These are phyloP conservation scores for Entoloma clypeatum DNA, from an alignment of 1,284 basidiomycete genomes.

Conservation along the genomic window DNA sequence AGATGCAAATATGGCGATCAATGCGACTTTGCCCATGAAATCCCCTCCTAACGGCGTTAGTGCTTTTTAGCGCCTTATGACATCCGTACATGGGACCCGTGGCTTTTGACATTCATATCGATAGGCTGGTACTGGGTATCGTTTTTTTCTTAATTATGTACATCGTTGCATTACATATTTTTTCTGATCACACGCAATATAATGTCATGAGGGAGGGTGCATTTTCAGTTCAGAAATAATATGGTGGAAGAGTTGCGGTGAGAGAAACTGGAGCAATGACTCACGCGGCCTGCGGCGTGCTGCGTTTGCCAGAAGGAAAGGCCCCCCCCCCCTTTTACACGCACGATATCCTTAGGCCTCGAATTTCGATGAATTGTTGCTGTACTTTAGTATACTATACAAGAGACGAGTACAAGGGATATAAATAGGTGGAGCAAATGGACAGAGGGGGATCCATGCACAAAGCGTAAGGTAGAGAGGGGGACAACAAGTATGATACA, in stretches of 20 bases:
- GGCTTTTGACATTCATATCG: too few relatives aligned
- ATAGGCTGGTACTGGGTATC: too few relatives aligned
- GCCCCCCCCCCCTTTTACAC: too few relatives aligned
- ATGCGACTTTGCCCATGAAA: slow-evolving; percentile 75
- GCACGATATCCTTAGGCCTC: not conserved
- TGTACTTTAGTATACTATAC: slow-evolving; percentile 24
- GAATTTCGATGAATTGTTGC: slow-evolving; percentile 3
- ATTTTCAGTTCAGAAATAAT: slow-evolving; percentile 5
- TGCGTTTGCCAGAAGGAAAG: too few relatives aligned
- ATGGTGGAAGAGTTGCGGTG: too few relatives aligned
- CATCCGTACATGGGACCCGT: too few relatives aligned
- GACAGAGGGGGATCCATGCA: slow-evolving; percentile 36
- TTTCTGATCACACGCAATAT: too few relatives aligned
- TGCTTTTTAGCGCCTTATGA: not conserved
- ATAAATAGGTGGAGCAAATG: slow-evolving; percentile 30
- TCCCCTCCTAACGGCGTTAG: slow-evolving; percentile 22
- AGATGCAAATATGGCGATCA: slow-evolving; percentile 84
- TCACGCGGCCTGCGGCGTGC: too few relatives aligned
- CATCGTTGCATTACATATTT: too few relatives aligned
- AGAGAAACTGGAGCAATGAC: too few relatives aligned
- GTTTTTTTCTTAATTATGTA: too few relatives aligned
- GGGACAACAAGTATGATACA: slow-evolving; percentile 41
- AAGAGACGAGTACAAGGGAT: slow-evolving; percentile 29
- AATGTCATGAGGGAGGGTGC: too few relatives aligned
- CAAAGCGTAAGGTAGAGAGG: slow-evolving; percentile 28